phyloP scores from a whole-genome alignment of 192 early-diverging fungal genomes.

The Linderina pennispora region DNA sequence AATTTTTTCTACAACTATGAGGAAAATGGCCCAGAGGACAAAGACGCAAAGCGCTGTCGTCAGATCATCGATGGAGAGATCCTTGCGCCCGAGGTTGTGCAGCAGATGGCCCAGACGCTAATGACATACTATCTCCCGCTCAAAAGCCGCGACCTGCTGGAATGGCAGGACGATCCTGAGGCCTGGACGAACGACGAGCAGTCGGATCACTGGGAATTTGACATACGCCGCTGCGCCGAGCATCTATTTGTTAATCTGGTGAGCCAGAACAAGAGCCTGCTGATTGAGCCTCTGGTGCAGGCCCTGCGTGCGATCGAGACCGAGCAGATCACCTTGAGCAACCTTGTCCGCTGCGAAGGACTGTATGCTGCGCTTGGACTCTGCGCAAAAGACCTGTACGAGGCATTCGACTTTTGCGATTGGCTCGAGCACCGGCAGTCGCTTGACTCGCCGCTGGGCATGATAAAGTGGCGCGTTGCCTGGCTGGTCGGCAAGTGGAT shows the following conservation, averaged over 20 bases:
- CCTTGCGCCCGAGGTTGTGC: conserved; percentile 64
- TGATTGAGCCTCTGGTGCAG: conserved; percentile 14
- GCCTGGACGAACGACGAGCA: conserved; percentile 74
- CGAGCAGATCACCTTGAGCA: not conserved
- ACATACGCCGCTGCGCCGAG: conserved; percentile 72
- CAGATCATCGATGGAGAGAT: conserved; percentile 56
- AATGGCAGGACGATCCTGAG: conserved; percentile 85
- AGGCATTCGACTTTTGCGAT: conserved; percentile 71
- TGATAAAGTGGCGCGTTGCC: conserved; percentile 63
- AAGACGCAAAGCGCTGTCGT: conserved; percentile 45
- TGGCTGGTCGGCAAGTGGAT: conserved; percentile 87
- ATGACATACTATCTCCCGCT: conserved; percentile 70
- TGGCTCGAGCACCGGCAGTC: conserved; percentile 57
- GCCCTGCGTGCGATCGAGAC: conserved; percentile 10
- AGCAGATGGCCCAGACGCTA: conserved; percentile 59
- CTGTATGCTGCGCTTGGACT: conserved; percentile 75
- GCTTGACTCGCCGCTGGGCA: conserved; percentile 28
- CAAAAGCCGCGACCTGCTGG: conserved; percentile 59
- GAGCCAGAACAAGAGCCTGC: conserved; percentile 37
- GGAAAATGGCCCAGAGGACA: conserved; percentile 30
- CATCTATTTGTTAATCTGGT: conserved; percentile 76
- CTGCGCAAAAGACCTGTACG: conserved; percentile 74
- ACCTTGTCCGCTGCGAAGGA: conserved; percentile 13
- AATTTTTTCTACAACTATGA: conserved; percentile 33
- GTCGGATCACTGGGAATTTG: conserved; percentile 81